Base-by-base conservation (phyloP, 1,139 yeast genomes). In the Hemisphaericaspora subhashii region DNA sequence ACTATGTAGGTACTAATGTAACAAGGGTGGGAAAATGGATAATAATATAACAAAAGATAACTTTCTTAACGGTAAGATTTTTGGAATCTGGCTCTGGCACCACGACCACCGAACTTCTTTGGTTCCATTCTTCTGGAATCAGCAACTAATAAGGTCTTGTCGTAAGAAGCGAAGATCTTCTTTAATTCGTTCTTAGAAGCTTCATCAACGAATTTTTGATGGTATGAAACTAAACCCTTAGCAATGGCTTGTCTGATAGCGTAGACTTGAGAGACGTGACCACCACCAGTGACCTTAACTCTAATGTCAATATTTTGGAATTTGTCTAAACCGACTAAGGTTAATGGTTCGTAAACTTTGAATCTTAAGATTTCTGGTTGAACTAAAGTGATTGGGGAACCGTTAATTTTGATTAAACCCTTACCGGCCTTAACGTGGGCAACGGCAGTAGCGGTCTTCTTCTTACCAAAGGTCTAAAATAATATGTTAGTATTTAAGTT, bases 31-130 rank as follows among this genome's bases (percentile, higher is more conserved):
- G 16, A 36, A 36, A 23, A 17, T 41, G 40, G 35, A 20, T 32
- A 33, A 29, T 27, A 34, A 32, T 30, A 37, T 38, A 39, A 30
- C 34, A 20, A 15, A 33, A 36, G 25, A 37, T 25, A 35, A 42
- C 36, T 33, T 36, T 37, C 40, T 82, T 90, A 92, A 89, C 98
- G 98, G 95, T 92, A 92, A 76, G 98, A 92, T 79, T 92, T 92
- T 84, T 92, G 98, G 97, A 87, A 92, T 83, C 98, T 90, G 72
- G 98, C 94, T 82, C 98, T 92, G 80, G 98, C 98, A 88, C 98
- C 98, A 79, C 95, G 96, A 84, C 98, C 98, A 83, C 98, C 98
- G 81, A 90, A 92, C 83, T 92, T 92, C 97, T 92, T 92, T 85
- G 99, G 99, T 83, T 92, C 99, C 85, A 90, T 85, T 85, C 95